Evolutionary conservation across 2,329 filamentous ascomycete species (phyloP).

Genomic region (Exophiala viscosa): DNA sequence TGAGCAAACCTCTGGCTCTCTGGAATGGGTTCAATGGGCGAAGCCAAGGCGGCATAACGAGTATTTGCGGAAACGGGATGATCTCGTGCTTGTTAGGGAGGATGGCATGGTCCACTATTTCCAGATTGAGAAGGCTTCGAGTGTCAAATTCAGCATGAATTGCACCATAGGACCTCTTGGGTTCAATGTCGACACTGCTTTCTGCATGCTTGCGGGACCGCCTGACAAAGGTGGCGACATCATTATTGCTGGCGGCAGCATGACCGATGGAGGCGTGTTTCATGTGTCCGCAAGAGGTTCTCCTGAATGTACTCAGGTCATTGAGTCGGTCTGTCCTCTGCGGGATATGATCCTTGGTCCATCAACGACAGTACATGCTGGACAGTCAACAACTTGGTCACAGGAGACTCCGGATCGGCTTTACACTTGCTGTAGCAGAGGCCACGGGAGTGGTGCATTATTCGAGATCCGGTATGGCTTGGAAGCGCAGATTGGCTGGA

Average conservation of each 20-base stretch:
- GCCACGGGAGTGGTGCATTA: slow-evolving; percentile 54
- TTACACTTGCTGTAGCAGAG: slow-evolving; percentile 30
- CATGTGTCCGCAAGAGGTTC: slow-evolving; percentile 60
- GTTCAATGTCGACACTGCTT: slow-evolving; percentile 70
- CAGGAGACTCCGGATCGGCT: slow-evolving; percentile 11
- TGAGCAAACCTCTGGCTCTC: slow-evolving; percentile 32
- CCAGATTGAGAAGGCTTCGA: slow-evolving; percentile 56
- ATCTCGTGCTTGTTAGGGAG: slow-evolving; percentile 81
- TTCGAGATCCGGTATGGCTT: slow-evolving; percentile 68
- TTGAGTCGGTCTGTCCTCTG: slow-evolving; percentile 60
- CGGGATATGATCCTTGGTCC: slow-evolving; percentile 39
- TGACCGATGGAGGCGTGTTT: slow-evolving; percentile 73
- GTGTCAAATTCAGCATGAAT: slow-evolving; percentile 50
- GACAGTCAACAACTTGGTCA: background rate
- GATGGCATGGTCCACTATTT: slow-evolving; percentile 76
- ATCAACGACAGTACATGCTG: slow-evolving; percentile 3
- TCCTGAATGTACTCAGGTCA: slow-evolving; percentile 54
- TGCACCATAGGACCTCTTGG: slow-evolving; percentile 56
- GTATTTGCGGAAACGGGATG: slow-evolving; percentile 65
- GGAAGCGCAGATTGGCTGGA: slow-evolving; percentile 60
- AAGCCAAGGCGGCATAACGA: slow-evolving; percentile 65
- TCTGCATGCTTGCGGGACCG: slow-evolving; percentile 58
- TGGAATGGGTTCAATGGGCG: slow-evolving; percentile 75
- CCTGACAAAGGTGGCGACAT: slow-evolving; percentile 64
- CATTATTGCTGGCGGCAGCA: slow-evolving; percentile 74